phyloP scores from a whole-genome alignment of 495 filamentous ascomycete species.

The Friedmanniomyces simplex region DNA sequence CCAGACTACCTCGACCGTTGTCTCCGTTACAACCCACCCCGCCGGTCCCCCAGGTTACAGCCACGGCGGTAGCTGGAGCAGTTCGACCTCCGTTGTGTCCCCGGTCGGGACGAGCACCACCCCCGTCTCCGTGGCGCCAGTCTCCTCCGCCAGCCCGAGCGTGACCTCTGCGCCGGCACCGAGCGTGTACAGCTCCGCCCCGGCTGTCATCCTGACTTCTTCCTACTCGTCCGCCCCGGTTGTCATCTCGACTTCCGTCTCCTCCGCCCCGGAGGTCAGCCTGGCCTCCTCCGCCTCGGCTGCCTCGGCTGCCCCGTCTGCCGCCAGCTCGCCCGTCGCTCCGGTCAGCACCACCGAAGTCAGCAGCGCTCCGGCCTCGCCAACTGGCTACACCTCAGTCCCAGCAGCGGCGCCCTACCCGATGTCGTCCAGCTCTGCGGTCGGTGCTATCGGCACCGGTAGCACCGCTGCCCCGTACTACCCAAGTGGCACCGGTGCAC shows the following conservation, averaged over 20 bases:
- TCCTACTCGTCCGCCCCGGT: no score
- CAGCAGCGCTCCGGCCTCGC: not conserved
- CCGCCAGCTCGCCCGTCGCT: not conserved
- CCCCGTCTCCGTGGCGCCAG: not conserved
- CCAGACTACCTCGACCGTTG: conserved; percentile 2
- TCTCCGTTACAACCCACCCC: not conserved
- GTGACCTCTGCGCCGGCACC: not conserved
- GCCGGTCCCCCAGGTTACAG: not conserved
- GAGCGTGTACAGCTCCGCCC: not conserved
- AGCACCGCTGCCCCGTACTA: not conserved
- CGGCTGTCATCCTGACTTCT: no score
- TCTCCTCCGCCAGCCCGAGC: not conserved
- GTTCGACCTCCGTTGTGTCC: not conserved
- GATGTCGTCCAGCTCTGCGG: not conserved
- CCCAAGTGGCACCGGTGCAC: not conserved
- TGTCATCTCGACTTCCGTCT: no score
- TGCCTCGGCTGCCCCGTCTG: no score
- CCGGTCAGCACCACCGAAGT: no score
- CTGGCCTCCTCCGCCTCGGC: no score
- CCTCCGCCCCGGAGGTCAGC: no score
- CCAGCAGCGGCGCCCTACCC: not conserved
- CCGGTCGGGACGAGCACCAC: not conserved
- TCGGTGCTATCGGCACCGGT: not conserved
- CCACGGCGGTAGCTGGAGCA: not conserved
- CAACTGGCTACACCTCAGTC: not conserved